Conservation (phyloP, 495 filamentous ascomycete genomes). For the Hyaloscypha bicolor region DNA sequence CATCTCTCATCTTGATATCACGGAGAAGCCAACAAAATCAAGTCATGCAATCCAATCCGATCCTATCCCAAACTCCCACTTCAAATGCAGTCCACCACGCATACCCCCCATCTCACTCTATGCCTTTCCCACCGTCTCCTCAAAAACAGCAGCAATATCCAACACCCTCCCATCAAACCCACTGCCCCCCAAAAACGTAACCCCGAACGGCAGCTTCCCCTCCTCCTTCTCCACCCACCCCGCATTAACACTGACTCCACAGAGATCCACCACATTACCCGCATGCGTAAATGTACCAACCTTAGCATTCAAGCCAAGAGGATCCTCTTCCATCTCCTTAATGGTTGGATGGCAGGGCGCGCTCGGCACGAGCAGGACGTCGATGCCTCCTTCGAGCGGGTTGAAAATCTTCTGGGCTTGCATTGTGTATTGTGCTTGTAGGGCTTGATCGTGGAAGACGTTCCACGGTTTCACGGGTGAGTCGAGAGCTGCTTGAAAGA, state of each 20-base stretch:
- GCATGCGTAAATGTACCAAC: slow-evolving; percentile 65
- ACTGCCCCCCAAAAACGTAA: slow-evolving; percentile 60
- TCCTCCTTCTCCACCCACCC: slow-evolving; percentile 39
- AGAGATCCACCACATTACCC: slow-evolving; percentile 67
- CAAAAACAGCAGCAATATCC: slow-evolving; percentile 56
- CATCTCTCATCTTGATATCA: background rate
- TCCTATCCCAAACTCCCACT: background rate
- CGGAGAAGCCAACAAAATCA: background rate
- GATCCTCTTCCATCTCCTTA: slow-evolving; percentile 56
- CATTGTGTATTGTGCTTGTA: slow-evolving; percentile 45
- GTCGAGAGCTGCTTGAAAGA: slow-evolving; percentile 49
- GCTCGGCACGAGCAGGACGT: slow-evolving; percentile 64
- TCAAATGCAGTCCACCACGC: background rate
- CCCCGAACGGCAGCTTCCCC: slow-evolving; percentile 58
- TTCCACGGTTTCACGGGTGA: slow-evolving; percentile 53
- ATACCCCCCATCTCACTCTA: slow-evolving; percentile 1
- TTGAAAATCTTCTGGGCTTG: slow-evolving; percentile 51
- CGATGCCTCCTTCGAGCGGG: slow-evolving; percentile 46
- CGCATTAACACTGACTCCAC: slow-evolving; percentile 60
- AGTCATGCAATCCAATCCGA: background rate
- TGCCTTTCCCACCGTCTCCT: slow-evolving; percentile 36
- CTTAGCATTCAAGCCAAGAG: slow-evolving; percentile 54
- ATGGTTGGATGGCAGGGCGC: slow-evolving; percentile 61
- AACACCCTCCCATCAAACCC: slow-evolving; percentile 59
- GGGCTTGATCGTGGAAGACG: slow-evolving; percentile 58